A percentile compares a stretch with the other conserved stretches of the same genome.
phyloP scores from a whole-genome alignment of 805 yeast species.

The Schwanniomyces vanrijiae region DNA sequence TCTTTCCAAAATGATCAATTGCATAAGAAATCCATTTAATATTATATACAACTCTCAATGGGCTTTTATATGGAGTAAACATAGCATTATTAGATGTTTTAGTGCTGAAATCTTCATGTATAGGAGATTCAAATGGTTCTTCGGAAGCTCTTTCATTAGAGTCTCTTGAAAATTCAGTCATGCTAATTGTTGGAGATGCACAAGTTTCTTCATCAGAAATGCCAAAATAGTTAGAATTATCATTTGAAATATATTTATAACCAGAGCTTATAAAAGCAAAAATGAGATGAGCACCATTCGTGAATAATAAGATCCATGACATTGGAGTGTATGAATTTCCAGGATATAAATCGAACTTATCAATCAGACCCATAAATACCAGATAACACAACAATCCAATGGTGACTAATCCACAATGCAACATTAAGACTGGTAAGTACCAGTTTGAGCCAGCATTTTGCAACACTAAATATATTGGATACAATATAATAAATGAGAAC shows the following conservation, averaged over 20 bases:
- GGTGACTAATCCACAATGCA: conserved; percentile 47
- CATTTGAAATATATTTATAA: conserved; percentile 19
- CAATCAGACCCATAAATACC: conserved; percentile 58
- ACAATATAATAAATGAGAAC: conserved; percentile 50
- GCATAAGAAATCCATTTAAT: conserved; percentile 1
- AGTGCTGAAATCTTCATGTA: conserved; percentile 6
- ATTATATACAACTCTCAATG: neutral
- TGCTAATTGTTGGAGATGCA: conserved; percentile 19
- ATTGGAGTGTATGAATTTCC: conserved; percentile 69
- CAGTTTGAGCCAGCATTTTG: conserved; percentile 58
- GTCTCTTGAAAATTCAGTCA: conserved; percentile 18
- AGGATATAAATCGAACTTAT: conserved; percentile 59
- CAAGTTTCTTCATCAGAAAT: conserved; percentile 10
- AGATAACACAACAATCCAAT: conserved; percentile 56
- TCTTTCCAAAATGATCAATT: conserved; percentile 22
- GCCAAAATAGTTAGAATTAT: conserved; percentile 9
- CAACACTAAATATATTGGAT: conserved; percentile 68
- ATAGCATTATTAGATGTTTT: conserved; percentile 24
- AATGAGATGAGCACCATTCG: conserved; percentile 53
- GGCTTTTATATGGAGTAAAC: conserved; percentile 7
- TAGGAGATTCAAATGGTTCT: conserved; percentile 11
- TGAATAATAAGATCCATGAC: conserved; percentile 58
- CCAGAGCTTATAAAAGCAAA: conserved; percentile 52
- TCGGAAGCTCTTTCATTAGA: conserved; percentile 18
- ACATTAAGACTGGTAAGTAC: conserved; percentile 55